Conservation (phyloP, 148 eudicot genomes). For the Fagopyrum esculentum region DNA sequence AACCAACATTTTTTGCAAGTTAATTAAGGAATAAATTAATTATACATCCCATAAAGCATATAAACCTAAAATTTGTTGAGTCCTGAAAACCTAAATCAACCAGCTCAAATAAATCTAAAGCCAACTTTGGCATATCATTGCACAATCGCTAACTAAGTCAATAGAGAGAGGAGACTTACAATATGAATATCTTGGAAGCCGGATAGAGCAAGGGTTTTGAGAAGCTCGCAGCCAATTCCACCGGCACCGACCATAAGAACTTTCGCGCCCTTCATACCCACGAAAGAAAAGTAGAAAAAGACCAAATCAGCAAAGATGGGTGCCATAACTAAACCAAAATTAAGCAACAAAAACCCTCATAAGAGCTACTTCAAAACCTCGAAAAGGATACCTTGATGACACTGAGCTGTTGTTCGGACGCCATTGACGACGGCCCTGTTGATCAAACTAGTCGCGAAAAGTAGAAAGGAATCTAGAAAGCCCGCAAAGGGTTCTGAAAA, state of each 20-base stretch:
- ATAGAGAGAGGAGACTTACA: conserved; percentile 28
- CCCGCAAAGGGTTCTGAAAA: neutral
- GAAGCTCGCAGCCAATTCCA: conserved; percentile 96
- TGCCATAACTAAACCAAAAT: neutral
- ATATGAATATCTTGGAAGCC: conserved; percentile 86
- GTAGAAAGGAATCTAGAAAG: neutral
- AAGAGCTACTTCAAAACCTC: neutral
- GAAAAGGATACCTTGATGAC: conserved; percentile 47
- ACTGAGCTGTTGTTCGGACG: conserved; percentile 41
- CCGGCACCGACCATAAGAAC: conserved; percentile 99
- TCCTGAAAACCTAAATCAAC: conserved; percentile 1
- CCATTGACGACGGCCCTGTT: conserved; percentile 28
- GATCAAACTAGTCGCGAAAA: neutral
- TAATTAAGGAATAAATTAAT: neutral
- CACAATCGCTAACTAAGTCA: neutral
- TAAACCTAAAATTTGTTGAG: neutral
- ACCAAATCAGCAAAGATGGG: conserved; percentile 1
- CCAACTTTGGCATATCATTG: neutral
- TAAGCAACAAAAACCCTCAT: conserved; percentile 9
- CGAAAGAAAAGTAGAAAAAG: neutral
- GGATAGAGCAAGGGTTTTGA: conserved; percentile 90
- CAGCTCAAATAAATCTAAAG: neutral
- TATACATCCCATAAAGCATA: neutral
- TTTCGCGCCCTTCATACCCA: conserved; percentile 51
- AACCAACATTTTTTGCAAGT: neutral